Evolutionary conservation across 2,329 filamentous ascomycete genomes (phyloP).

Genomic region (Cercospora brassicicola): DNA sequence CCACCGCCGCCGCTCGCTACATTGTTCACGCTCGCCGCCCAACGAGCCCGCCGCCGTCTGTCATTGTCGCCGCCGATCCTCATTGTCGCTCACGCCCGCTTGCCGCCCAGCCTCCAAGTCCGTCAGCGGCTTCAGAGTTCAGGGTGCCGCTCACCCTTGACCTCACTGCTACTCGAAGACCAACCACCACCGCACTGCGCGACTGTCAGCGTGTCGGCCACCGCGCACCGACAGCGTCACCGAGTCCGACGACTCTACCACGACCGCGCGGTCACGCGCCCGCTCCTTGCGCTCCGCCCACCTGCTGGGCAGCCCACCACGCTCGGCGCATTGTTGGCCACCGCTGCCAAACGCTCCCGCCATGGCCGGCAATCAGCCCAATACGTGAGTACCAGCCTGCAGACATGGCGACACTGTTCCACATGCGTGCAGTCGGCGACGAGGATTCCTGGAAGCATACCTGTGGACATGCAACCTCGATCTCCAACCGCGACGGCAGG

Average conservation of each 20-base stretch:
- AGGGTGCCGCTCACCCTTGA: constrained; percentile 6
- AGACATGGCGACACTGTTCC: not conserved
- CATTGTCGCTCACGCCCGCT: not conserved
- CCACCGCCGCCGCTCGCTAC: not conserved
- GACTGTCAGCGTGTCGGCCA: not conserved
- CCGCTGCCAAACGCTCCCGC: constrained; percentile 14
- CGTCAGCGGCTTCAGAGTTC: constrained; percentile 14
- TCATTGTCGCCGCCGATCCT: not conserved
- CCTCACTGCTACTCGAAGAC: not conserved
- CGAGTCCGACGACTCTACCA: not conserved
- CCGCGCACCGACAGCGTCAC: not conserved
- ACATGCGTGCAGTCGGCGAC: not conserved
- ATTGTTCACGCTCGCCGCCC: not conserved
- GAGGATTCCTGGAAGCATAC: not conserved
- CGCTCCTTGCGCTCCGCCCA: constrained; percentile 1
- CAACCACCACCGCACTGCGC: not conserved
- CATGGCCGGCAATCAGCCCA: constrained; percentile 21
- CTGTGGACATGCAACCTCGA: not conserved
- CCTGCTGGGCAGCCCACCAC: not conserved
- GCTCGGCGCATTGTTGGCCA: constrained; percentile 15
- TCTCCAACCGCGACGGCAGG: not conserved
- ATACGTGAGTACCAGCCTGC: constrained; percentile 16
- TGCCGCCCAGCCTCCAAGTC: not conserved
- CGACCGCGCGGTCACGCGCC: constrained; percentile 1
- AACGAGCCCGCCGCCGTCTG: not conserved